Evolutionary conservation across 495 filamentous ascomycete species (phyloP), one percentile per base, ranked within the genome.

Genomic region (Pyronema omphalodes): DNA sequence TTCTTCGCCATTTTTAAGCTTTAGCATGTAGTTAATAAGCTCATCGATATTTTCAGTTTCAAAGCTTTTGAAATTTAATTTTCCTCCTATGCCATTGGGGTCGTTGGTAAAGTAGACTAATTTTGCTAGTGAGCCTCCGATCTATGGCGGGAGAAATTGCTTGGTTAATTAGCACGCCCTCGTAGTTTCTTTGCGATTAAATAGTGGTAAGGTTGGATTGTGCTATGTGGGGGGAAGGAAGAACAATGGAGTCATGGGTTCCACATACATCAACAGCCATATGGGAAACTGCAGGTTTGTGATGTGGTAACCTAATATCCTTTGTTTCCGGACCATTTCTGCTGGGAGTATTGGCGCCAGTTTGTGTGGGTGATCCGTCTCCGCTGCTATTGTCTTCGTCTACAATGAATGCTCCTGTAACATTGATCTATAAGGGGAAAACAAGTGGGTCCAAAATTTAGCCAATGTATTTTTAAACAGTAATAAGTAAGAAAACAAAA

Each of bases 51-150:
- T 80, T 60, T 94, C 84, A 3, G 91, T 94, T 70, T 98, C 91
- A 66, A 96, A 95, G 56, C 81, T 93, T 60, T 91, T 73, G 62
- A 98, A 98, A 67, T 93, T 93, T 15, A 98, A 73, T 19, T 91
- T 81, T 23, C 93, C 93, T 41, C 91, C 91, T 44, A 82, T 79
- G 60, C 88, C 84, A 37, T 73, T 76, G 23, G 82, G 73, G 67
- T 96, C 93, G 49, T 83, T 83, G 5, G 88, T 87, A 69, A 96
- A 96, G 71, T 95, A 98, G 48, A 98, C 89, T 12, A 96, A 74
- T 71, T 98, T 98, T 44, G 87, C 87, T 29, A 98, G 74, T 4
- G 88, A 88, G 58, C 91, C 91, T 45, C 91, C 91, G 58, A 98
- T 98, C 87, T 94, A 67, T 15, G 17, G 33, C 11, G 9, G 6